These are phyloP conservation scores for Silene coronaria DNA, from an alignment of 179 eudicot genomes.

Conservation along the genomic window DNA sequence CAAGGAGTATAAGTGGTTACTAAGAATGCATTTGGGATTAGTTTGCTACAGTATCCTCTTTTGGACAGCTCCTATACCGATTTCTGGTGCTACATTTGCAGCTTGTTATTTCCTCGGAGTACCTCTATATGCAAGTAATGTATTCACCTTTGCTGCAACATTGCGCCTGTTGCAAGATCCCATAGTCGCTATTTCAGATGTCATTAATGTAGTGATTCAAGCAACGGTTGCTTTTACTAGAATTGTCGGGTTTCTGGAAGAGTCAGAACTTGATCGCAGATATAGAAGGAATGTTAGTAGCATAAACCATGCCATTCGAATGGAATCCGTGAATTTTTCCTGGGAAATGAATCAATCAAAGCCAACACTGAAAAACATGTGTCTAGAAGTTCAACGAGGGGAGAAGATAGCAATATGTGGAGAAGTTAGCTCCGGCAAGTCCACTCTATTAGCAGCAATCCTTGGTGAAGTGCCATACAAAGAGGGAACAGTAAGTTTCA, in stretches of 20 bases:
- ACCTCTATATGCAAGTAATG: slow-evolving; percentile 66
- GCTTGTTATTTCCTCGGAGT: slow-evolving; percentile 60
- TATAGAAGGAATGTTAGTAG: slow-evolving; percentile 19
- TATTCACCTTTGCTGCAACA: slow-evolving; percentile 78
- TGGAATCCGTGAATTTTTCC: slow-evolving; percentile 50
- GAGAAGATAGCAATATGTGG: slow-evolving; percentile 56
- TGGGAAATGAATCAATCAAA: slow-evolving; percentile 52
- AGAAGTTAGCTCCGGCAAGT: slow-evolving; percentile 60
- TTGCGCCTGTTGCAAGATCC: slow-evolving; percentile 80
- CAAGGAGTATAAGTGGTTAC: slow-evolving; percentile 49
- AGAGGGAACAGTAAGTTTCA: slow-evolving; percentile 47
- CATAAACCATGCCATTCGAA: slow-evolving; percentile 22
- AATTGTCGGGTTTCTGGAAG: slow-evolving; percentile 61
- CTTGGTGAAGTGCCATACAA: slow-evolving; percentile 61
- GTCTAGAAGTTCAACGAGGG: slow-evolving; percentile 35
- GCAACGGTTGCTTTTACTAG: slow-evolving; percentile 66
- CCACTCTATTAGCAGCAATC: slow-evolving; percentile 46
- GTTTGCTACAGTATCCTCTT: slow-evolving; percentile 53
- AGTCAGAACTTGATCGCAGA: slow-evolving; percentile 51
- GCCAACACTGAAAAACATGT: slow-evolving; percentile 44
- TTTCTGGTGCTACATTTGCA: slow-evolving; percentile 71
- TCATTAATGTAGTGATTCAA: slow-evolving; percentile 61
- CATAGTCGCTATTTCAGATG: slow-evolving; percentile 61
- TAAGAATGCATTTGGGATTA: slow-evolving; percentile 45
- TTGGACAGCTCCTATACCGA: slow-evolving; percentile 69